A percentile compares a stretch with the other conserved stretches of the same genome.
These are phyloP conservation scores for Chiua virens DNA, from an alignment of 768 basidiomycete species.

Conservation along the genomic window DNA sequence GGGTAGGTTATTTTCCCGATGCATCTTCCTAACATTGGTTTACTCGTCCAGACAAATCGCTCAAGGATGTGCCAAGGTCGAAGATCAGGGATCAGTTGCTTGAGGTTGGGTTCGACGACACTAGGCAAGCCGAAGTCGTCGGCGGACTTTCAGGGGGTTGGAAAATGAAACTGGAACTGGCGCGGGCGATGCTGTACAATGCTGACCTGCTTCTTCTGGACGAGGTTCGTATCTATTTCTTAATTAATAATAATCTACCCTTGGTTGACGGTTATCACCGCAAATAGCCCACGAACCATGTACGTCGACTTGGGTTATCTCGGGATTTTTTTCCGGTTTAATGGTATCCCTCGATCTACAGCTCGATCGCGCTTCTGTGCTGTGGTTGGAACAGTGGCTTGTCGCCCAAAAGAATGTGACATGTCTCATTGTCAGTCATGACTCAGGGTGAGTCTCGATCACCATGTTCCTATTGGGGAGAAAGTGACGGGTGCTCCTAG, in stretches of 20 bases:
- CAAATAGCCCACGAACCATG: slow-evolving; percentile 84
- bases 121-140: slow-evolving; percentile 79
- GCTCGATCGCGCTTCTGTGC: slow-evolving; percentile 82
- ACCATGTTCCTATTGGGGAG: slow-evolving; percentile 5
- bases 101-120: slow-evolving; percentile 91
- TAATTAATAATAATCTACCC: slow-evolving; percentile 21
- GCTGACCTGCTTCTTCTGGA: slow-evolving; percentile 84
- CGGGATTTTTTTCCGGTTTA: slow-evolving; percentile 15
- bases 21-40: neutral
- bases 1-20: slow-evolving; percentile 44
- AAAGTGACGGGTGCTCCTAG: slow-evolving; percentile 35
- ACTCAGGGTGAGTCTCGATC: slow-evolving; percentile 74
- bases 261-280: slow-evolving; percentile 24
- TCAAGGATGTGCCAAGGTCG: slow-evolving; percentile 58
- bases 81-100: slow-evolving; percentile 78
- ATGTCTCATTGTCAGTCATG: slow-evolving; percentile 93
- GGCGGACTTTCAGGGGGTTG: slow-evolving; percentile 94
- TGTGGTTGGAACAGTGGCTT: slow-evolving; percentile 91
- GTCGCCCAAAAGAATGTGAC: slow-evolving; percentile 80
- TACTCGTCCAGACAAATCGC: slow-evolving; percentile 57
- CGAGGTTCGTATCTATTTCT: slow-evolving; percentile 51
- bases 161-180: slow-evolving; percentile 99
- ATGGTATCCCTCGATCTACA: slow-evolving; percentile 31
- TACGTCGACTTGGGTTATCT: slow-evolving; percentile 40
- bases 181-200: slow-evolving; percentile 95